Percentiles rank a stretch among this genome's conserved stretches.
phyloP scores from a whole-genome alignment of 257 asterid genomes.

The Plantago major region DNA sequence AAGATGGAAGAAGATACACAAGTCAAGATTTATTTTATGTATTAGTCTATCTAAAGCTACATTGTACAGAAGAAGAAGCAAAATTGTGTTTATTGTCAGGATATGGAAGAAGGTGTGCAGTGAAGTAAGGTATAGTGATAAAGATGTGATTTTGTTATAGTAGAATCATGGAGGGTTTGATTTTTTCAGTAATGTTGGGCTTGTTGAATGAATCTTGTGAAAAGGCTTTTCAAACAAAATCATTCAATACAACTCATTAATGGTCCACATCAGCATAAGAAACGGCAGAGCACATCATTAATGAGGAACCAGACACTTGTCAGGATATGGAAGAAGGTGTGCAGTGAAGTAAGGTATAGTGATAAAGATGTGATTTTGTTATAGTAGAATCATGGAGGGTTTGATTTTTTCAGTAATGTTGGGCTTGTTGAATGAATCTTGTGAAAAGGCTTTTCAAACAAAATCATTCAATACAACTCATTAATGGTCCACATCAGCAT shows the following conservation, averaged over 20 bases:
- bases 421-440: slow-evolving; percentile 30
- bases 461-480: too few species aligned
- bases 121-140: slow-evolving; percentile 16
- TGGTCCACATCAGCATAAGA: too few species aligned
- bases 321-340: neutral
- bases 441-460: slow-evolving; percentile 47
- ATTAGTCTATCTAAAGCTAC: slow-evolving; percentile 20
- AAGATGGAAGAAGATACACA: slow-evolving; percentile 10
- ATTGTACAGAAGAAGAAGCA: slow-evolving; percentile 14
- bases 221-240: too few species aligned
- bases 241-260: too few species aligned
- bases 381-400: slow-evolving; percentile 30
- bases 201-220: slow-evolving; percentile 34
- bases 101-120: neutral
- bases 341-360: slow-evolving; percentile 10
- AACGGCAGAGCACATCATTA: too few species aligned
- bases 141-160: slow-evolving; percentile 14
- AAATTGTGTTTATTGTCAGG: slow-evolving; percentile 1
- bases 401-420: slow-evolving; percentile 22
- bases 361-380: slow-evolving; percentile 13
- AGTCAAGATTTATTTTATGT: slow-evolving; percentile 10
- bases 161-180: slow-evolving; percentile 29
- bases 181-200: slow-evolving; percentile 22
- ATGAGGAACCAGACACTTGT: too few species aligned
- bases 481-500: too few species aligned